Percentiles rank a stretch among this genome's conserved stretches.
phyloP scores from a whole-genome alignment of 2,329 filamentous ascomycete genomes.

The Hypocrella siamensis region DNA sequence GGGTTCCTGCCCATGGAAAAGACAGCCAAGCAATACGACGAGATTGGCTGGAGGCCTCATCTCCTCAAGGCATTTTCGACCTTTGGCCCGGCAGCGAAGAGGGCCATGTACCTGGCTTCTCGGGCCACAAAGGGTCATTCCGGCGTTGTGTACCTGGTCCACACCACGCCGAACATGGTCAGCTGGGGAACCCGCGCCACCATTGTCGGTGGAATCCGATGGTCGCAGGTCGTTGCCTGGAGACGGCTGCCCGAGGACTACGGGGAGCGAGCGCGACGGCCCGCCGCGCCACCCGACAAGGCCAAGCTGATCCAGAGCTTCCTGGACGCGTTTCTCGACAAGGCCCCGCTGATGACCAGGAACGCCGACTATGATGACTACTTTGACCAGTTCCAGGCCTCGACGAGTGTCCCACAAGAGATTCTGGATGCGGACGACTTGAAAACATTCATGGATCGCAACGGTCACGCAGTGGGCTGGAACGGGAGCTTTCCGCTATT shows the following conservation, averaged over 20 bases:
- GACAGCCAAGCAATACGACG: neutral
- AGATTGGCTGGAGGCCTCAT: neutral
- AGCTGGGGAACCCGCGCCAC: neutral
- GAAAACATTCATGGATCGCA: neutral
- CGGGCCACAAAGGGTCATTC: neutral
- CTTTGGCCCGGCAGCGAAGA: neutral
- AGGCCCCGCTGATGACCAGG: no score
- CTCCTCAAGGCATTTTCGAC: neutral
- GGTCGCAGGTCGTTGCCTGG: constrained; percentile 2
- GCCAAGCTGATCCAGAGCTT: neutral
- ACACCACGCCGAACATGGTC: constrained; percentile 2
- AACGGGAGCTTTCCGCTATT: constrained; percentile 1
- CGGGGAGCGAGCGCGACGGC: neutral
- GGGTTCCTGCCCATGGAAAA: neutral
- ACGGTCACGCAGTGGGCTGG: constrained; percentile 1
- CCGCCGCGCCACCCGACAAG: neutral
- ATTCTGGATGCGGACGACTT: neutral
- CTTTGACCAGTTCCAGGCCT: neutral
- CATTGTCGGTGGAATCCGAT: constrained; percentile 1
- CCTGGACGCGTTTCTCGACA: neutral
- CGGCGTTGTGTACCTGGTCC: constrained; percentile 1
- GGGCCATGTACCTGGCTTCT: neutral
- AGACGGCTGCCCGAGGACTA: neutral
- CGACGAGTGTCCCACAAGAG: no score
- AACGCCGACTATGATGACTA: constrained; percentile 1